phyloP scores from a whole-genome alignment of 768 basidiomycete genomes.

The Lenzites betulinus region DNA sequence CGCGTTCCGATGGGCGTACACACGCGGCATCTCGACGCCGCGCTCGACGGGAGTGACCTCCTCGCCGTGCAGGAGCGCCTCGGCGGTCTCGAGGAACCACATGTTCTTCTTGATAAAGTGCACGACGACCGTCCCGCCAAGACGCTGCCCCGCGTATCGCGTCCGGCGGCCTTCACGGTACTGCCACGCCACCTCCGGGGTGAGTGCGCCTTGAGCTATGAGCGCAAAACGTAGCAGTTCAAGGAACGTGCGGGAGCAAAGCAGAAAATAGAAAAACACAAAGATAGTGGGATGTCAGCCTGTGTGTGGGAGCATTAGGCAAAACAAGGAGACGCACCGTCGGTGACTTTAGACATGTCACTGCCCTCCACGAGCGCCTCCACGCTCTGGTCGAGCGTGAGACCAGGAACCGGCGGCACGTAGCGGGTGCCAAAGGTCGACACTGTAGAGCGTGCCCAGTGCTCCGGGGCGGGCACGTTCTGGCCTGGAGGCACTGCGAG shows the following conservation, averaged over 20 bases:
- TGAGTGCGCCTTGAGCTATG: slow-evolving; percentile 53
- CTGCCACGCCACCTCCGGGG: slow-evolving; percentile 67
- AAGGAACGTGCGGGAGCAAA: background rate
- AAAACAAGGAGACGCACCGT: slow-evolving; percentile 46
- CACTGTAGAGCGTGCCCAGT: slow-evolving; percentile 83
- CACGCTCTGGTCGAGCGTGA: slow-evolving; percentile 70
- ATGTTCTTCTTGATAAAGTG: slow-evolving; percentile 97
- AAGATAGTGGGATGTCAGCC: background rate
- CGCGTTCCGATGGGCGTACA: background rate
- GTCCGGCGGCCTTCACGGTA: slow-evolving; percentile 68
- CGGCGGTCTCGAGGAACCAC: slow-evolving; percentile 94
- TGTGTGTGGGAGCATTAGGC: background rate
- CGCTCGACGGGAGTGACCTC: slow-evolving; percentile 58
- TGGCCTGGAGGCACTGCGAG: slow-evolving; percentile 26
- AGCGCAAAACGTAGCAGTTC: background rate
- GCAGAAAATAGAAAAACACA: background rate
- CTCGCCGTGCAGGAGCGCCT: slow-evolving; percentile 82
- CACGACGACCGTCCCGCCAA: slow-evolving; percentile 93
- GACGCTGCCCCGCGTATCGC: slow-evolving; percentile 65
- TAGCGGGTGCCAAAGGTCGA: slow-evolving; percentile 83
- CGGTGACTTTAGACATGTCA: slow-evolving; percentile 69
- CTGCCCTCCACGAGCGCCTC: slow-evolving; percentile 95
- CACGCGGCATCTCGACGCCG: slow-evolving; percentile 5
- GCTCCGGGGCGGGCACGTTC: slow-evolving; percentile 46
- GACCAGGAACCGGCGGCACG: slow-evolving; percentile 61